A percentile compares a stretch with the other conserved stretches of the same genome.
Conservation (phyloP, 352 stramenopile species). For the Phytophthora capsici region DNA sequence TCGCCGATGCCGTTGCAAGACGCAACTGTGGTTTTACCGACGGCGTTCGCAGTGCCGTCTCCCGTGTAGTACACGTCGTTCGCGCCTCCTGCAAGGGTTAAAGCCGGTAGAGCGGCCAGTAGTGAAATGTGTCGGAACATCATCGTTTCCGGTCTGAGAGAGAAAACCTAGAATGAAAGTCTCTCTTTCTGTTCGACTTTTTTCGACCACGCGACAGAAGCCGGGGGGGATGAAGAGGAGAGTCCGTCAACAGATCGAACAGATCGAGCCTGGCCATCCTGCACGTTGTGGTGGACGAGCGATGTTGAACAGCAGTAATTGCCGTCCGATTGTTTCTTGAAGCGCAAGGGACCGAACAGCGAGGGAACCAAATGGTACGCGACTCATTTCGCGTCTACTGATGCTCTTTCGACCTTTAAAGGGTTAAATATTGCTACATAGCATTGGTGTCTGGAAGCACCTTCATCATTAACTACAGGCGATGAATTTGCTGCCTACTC, state of each 20-base stretch:
- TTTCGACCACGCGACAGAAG: slow-evolving; percentile 22
- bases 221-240: slow-evolving; percentile 17
- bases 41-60: slow-evolving; percentile 52
- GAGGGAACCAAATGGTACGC: not conserved
- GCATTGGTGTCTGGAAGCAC: no score
- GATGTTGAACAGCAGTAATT: slow-evolving; percentile 30
- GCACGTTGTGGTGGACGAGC: slow-evolving; percentile 22
- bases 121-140: slow-evolving; percentile 31
- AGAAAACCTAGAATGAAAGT: slow-evolving; percentile 17
- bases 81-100: slow-evolving; percentile 16
- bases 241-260: slow-evolving; percentile 16
- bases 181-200: slow-evolving; percentile 7
- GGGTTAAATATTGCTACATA: no score
- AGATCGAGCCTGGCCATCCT: slow-evolving; percentile 29
- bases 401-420: not conserved
- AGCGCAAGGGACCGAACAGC: not conserved
- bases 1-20: slow-evolving; percentile 51
- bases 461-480: no score
- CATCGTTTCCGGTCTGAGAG: not conserved
- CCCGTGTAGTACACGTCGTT: slow-evolving; percentile 45
- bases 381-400: not conserved
- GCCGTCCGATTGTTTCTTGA: slow-evolving; percentile 21
- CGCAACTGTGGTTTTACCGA: slow-evolving; percentile 31
- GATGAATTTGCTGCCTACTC: no score
- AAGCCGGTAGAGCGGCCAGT: slow-evolving; percentile 11